Percentiles rank a stretch among this genome's conserved stretches.
Evolutionary conservation across 768 basidiomycete genomes (phyloP).

Genomic region (Heimioporus sp.): DNA sequence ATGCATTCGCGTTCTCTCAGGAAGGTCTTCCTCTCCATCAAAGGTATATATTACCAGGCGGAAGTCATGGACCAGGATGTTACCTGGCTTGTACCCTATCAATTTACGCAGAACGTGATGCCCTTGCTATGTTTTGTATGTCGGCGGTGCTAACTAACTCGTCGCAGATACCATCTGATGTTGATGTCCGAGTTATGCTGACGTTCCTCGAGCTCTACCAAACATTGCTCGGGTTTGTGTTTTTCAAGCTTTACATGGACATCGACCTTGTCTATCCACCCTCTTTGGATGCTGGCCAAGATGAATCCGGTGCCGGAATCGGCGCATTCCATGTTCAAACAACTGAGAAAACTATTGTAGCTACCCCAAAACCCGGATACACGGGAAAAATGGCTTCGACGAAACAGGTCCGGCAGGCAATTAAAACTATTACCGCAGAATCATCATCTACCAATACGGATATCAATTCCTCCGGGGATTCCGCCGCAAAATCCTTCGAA

Average conservation of each 20-base stretch:
- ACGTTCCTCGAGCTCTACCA: slow-evolving; percentile 99
- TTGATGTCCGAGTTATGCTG: slow-evolving; percentile 96
- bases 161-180: slow-evolving; percentile 83
- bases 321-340: slow-evolving; percentile 81
- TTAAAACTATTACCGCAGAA: slow-evolving; percentile 42
- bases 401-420: slow-evolving; percentile 51
- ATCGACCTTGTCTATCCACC: slow-evolving; percentile 93
- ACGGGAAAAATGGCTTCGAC: slow-evolving; percentile 43
- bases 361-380: slow-evolving; percentile 14
- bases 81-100: slow-evolving; percentile 96
- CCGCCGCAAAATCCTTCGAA: slow-evolving; percentile 31
- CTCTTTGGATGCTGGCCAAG: slow-evolving; percentile 75
- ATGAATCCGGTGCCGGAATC: slow-evolving; percentile 83
- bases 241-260: slow-evolving; percentile 99
- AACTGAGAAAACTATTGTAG: slow-evolving; percentile 25
- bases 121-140: not conserved
- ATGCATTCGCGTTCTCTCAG: slow-evolving; percentile 83
- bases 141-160: slow-evolving; percentile 7
- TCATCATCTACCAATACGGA: slow-evolving; percentile 31
- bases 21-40: slow-evolving; percentile 94
- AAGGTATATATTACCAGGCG: slow-evolving; percentile 97
- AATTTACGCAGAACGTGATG: slow-evolving; percentile 90
- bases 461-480: slow-evolving; percentile 35
- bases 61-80: slow-evolving; percentile 90
- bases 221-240: slow-evolving; percentile 90